phyloP scores from a whole-genome alignment of 306 rosid species.

The Vigna trinervia region DNA sequence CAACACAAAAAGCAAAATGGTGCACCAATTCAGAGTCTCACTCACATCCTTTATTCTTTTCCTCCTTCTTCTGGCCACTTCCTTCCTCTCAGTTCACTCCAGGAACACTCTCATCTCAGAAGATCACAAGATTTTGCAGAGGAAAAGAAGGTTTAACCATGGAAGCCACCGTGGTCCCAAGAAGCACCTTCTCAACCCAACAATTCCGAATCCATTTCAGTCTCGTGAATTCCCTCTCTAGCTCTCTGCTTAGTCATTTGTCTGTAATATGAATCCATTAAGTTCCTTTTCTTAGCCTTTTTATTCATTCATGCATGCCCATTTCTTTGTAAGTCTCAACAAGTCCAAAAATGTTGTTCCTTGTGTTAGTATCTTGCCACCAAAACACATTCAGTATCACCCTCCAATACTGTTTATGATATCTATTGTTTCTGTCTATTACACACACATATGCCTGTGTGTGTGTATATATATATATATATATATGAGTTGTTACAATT shows the following conservation, averaged over 20 bases:
- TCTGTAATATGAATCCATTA: conserved; percentile 17
- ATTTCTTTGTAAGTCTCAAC: conserved; percentile 13
- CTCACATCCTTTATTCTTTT: conserved; percentile 55
- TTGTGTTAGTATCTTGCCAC: neutral
- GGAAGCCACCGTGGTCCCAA: conserved; percentile 72
- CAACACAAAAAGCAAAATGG: conserved; percentile 45
- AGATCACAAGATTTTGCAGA: conserved; percentile 39
- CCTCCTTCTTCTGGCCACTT: conserved; percentile 44
- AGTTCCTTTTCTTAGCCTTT: conserved; percentile 31
- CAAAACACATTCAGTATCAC: conserved; percentile 8
- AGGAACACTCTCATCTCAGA: conserved; percentile 30
- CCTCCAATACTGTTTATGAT: conserved; percentile 19
- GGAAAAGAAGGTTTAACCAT: conserved; percentile 73
- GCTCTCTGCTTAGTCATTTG: conserved; percentile 15
- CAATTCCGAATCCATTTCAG: conserved; percentile 53
- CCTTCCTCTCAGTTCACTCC: conserved; percentile 48
- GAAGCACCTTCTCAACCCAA: conserved; percentile 68
- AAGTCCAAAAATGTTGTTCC: conserved; percentile 15
- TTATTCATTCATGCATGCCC: conserved; percentile 33
- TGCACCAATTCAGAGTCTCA: conserved; percentile 45
- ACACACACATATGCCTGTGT: neutral
- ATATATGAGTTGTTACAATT: conserved; percentile 13
- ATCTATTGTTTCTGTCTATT: conserved; percentile 19
- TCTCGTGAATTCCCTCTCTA: conserved; percentile 58
- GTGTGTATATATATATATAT: no score